phyloP scores from a whole-genome alignment of 805 yeast species.

The Metschnikowia dekortorum region DNA sequence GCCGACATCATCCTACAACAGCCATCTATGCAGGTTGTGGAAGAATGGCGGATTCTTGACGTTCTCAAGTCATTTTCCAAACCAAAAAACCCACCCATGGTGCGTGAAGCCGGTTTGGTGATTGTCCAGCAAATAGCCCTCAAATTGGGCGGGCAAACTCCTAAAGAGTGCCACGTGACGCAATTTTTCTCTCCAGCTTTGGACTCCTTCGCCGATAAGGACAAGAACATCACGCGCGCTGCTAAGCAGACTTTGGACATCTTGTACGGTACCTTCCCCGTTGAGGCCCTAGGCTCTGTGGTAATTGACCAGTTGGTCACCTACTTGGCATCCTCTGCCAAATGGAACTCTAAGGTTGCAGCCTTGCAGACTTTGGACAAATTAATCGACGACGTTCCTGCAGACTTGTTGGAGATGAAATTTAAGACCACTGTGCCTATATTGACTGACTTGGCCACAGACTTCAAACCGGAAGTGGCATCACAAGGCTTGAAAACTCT shows the following conservation, averaged over 20 bases:
- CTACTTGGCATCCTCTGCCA: constrained; percentile 77
- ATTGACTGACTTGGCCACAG: constrained; percentile 85
- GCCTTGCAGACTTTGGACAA: constrained; percentile 72
- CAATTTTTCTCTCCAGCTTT: constrained; percentile 60
- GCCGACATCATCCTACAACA: constrained; percentile 47
- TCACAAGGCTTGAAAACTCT: constrained; percentile 74
- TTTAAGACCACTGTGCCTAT: constrained; percentile 79
- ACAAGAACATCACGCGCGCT: constrained; percentile 76
- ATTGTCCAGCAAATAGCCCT: constrained; percentile 55
- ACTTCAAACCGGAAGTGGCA: constrained; percentile 94
- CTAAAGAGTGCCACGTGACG: constrained; percentile 70
- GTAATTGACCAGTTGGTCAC: constrained; percentile 56
- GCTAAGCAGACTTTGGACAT: constrained; percentile 78
- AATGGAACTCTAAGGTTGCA: constrained; percentile 87
- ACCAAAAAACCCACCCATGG: constrained; percentile 66
- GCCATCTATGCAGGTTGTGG: constrained; percentile 37
- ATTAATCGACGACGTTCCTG: constrained; percentile 73
- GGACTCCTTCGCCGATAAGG: constrained; percentile 82
- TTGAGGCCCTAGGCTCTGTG: constrained; percentile 72
- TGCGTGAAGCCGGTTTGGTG: constrained; percentile 73
- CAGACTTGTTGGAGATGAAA: constrained; percentile 77
- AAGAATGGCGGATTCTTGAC: constrained; percentile 63
- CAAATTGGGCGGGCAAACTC: constrained; percentile 61
- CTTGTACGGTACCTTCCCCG: constrained; percentile 64
- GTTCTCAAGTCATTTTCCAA: constrained; percentile 63